Evolutionary conservation across 2,329 filamentous ascomycete genomes (phyloP).

Genomic region (Dactylellina sp.): DNA sequence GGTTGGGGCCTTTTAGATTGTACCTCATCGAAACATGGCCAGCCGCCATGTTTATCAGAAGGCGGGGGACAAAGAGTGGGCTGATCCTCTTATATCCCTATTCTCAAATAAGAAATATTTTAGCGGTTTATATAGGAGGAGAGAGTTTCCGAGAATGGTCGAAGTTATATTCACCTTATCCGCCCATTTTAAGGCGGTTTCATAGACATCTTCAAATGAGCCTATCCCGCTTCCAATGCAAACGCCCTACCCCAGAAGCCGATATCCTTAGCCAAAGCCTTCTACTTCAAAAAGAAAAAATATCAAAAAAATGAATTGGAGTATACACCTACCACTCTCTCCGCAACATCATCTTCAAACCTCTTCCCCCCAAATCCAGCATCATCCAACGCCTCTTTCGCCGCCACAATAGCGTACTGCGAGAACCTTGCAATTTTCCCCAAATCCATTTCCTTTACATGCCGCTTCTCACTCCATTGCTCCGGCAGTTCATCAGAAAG

Average conservation of each 20-base stretch:
- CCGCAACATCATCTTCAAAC: constrained; percentile 71
- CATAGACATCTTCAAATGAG: constrained; percentile 89
- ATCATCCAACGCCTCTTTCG: constrained; percentile 86
- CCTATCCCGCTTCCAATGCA: constrained; percentile 96
- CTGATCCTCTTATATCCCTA: constrained; percentile 94
- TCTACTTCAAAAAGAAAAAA: constrained; percentile 6
- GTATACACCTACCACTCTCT: constrained; percentile 72
- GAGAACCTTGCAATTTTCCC: constrained; percentile 90
- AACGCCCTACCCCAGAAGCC: constrained; percentile 75
- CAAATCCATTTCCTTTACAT: constrained; percentile 67
- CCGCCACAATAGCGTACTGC: constrained; percentile 88
- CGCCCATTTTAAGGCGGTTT: constrained; percentile 81
- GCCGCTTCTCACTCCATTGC: constrained; percentile 59
- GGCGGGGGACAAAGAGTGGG: constrained; percentile 89
- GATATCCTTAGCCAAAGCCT: neutral
- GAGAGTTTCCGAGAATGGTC: neutral
- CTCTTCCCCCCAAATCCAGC: constrained; percentile 76
- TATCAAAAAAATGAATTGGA: neutral
- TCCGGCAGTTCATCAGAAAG: constrained; percentile 63
- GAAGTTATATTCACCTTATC: constrained; percentile 70
- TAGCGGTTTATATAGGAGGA: neutral
- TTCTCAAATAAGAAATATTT: neutral
- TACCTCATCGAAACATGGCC: constrained; percentile 95
- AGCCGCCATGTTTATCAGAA: constrained; percentile 93
- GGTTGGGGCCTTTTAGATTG: constrained; percentile 90